Evolutionary conservation across 306 rosid species (phyloP), one percentile per base, ranked within the genome.

Genomic region (Ochetophila trinervis): DNA sequence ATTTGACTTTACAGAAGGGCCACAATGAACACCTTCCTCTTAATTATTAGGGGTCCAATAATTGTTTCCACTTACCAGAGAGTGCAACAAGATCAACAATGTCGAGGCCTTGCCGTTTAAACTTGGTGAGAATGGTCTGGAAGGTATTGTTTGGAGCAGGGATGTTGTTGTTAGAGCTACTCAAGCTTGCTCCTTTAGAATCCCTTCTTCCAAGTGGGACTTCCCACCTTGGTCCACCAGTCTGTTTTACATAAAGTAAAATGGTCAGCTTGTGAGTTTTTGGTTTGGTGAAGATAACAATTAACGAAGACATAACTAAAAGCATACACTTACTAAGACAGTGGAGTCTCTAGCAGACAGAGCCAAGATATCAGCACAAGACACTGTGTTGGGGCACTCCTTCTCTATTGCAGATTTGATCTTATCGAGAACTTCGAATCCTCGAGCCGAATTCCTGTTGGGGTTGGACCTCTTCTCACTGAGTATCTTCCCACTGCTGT

Each of bases 61-160:
- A 27, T 27, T 27, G 2, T 27, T 27, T 27, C 32, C 32, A 36
- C 37, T 67, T 76, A 93, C 99, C 97, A 15, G 97, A 90, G 20
- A 93, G 79, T 22, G 99, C 85, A 69, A 93, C 99, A 49, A 93
- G 90, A 79, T 90, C 97, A 69, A 86, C 81, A 42, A 87, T 66
- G 74, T 93, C 79, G 65, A 93, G 96, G 3, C 95, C 90, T 15
- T 86, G 87, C 49, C 80, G 76, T 62, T 80, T 87, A 81, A 93
- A 93, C 72, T 88, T 93, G 21, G 95, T 84, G 80, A 90, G 81
- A 53, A 93, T 75, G 66, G 97, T 90, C 62, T 81, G 86, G 75
- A 93, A 90, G 50, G 97, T 93, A 84, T 84, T 93, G 82, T 90
- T 93, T 71, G 99, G 99, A 17, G 97, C 99, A 34, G 96, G 96